Percentiles rank a stretch among this genome's conserved stretches.
Conservation (phyloP, 2,329 filamentous ascomycete species). For the Alternaria solani region DNA sequence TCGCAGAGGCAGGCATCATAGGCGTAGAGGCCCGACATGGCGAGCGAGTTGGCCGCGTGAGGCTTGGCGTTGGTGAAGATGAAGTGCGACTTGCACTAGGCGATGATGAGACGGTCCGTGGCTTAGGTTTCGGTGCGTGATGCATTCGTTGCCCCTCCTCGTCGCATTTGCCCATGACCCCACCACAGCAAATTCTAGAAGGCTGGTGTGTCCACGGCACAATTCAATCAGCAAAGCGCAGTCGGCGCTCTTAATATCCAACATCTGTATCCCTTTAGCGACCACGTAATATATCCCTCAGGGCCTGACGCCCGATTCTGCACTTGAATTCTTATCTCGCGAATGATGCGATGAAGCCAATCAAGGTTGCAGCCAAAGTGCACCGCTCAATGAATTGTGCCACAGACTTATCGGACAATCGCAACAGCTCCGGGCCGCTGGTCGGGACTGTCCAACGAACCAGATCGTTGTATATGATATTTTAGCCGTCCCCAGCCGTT, state of each 20-base stretch:
- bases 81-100: slow-evolving; percentile 88
- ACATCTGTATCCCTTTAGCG: slow-evolving; percentile 11
- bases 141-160: slow-evolving; percentile 5
- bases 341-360: not conserved
- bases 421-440: slow-evolving; percentile 12
- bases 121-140: slow-evolving; percentile 64
- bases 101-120: slow-evolving; percentile 86
- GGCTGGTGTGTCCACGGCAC: slow-evolving; percentile 5
- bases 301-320: slow-evolving; percentile 7
- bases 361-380: not conserved
- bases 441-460: slow-evolving; percentile 14
- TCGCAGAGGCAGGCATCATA: slow-evolving; percentile 87
- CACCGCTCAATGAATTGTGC: slow-evolving; percentile 8
- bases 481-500: slow-evolving; percentile 15
- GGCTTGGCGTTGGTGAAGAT: slow-evolving; percentile 86
- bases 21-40: slow-evolving; percentile 79
- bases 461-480: slow-evolving; percentile 1
- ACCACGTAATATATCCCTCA: slow-evolving; percentile 8
- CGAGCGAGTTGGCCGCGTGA: slow-evolving; percentile 86
- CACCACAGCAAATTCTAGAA: slow-evolving; percentile 7
- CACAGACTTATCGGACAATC: slow-evolving; percentile 18
- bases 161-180: not conserved
- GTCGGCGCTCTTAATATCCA: slow-evolving; percentile 7
- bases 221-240: not conserved
- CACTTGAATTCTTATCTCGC: slow-evolving; percentile 7